Percentiles rank a stretch among this genome's conserved stretches.
Conservation (phyloP, 768 basidiomycete species). For the Chalciporus pseudorubinellus region DNA sequence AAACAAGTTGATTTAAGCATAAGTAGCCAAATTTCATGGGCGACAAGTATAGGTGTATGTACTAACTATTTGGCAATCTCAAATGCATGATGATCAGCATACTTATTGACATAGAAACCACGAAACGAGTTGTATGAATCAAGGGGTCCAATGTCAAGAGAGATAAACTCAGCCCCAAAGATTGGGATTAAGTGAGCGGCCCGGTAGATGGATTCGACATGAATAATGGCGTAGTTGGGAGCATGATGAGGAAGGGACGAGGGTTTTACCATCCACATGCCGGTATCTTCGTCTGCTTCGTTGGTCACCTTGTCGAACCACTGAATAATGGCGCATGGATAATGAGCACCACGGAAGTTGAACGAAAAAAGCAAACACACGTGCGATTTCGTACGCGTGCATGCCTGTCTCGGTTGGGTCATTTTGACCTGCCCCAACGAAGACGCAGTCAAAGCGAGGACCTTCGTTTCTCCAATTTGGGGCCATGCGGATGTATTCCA, state of each 20-base stretch:
- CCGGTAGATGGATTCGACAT: slow-evolving; percentile 30
- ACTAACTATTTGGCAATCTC: not conserved
- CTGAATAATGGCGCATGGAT: slow-evolving; percentile 21
- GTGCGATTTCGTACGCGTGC: slow-evolving; percentile 16
- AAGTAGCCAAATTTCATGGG: too few species aligned
- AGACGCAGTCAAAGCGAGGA: slow-evolving; percentile 22
- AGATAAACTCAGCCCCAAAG: slow-evolving; percentile 13
- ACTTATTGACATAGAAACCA: slow-evolving; percentile 18
- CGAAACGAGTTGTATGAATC: slow-evolving; percentile 8
- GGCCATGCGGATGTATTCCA: slow-evolving; percentile 19
- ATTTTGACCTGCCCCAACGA: slow-evolving; percentile 10
- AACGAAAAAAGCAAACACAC: slow-evolving; percentile 25
- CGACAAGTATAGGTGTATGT: too few species aligned
- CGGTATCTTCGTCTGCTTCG: slow-evolving; percentile 19
- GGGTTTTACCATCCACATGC: slow-evolving; percentile 31
- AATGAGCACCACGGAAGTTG: not conserved
- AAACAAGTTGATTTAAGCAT: too few species aligned
- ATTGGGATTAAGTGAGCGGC: slow-evolving; percentile 31
- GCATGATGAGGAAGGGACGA: not conserved
- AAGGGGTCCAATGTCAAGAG: not conserved
- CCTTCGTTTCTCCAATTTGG: slow-evolving; percentile 16
- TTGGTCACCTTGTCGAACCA: slow-evolving; percentile 23
- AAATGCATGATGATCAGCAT: slow-evolving; percentile 6
- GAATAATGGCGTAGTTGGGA: slow-evolving; percentile 19
- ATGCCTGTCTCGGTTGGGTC: slow-evolving; percentile 12